Conservation (phyloP, 345 rosid species). For the Cochlearia excelsa region DNA sequence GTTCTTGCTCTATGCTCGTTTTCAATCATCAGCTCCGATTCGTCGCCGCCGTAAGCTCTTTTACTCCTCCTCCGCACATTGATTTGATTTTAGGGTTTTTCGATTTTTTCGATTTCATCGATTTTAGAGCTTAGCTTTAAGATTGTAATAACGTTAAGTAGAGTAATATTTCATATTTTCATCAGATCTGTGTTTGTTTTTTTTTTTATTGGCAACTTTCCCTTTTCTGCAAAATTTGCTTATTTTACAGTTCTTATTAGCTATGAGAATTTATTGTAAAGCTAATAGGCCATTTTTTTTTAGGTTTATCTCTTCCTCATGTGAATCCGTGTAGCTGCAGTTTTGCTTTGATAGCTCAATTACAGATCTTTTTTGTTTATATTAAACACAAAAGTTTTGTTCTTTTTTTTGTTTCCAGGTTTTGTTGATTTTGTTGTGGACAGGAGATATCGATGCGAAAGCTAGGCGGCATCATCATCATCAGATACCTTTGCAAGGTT, state of each 20-base stretch:
- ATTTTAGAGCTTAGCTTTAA: constrained; percentile 1
- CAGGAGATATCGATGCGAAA: constrained; percentile 44
- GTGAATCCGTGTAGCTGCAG: constrained; percentile 1
- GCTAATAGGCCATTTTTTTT: background rate
- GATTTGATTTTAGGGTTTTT: constrained; percentile 34
- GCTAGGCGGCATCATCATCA: constrained; percentile 39
- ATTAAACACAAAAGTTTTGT: background rate
- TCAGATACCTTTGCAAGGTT: constrained; percentile 38
- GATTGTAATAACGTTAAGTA: background rate
- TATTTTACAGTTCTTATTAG: background rate
- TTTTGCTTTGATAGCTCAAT: constrained; percentile 11
- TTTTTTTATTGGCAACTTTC: background rate
- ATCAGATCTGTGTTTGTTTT: constrained; percentile 26
- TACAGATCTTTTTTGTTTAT: constrained; percentile 1
- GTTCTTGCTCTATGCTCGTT: constrained; percentile 38
- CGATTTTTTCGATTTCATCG: background rate
- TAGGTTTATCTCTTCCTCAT: background rate
- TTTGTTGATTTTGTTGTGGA: constrained; percentile 52
- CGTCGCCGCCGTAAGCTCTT: constrained; percentile 24
- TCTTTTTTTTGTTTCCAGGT: constrained; percentile 44
- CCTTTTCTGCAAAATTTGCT: constrained; percentile 19
- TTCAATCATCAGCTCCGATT: constrained; percentile 50
- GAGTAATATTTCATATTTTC: background rate
- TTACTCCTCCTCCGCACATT: constrained; percentile 16
- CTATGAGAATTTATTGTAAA: constrained; percentile 1